Evolutionary conservation across 176 grass and related monocot genomes (phyloP).

Genomic region (Zizania latifolia): DNA sequence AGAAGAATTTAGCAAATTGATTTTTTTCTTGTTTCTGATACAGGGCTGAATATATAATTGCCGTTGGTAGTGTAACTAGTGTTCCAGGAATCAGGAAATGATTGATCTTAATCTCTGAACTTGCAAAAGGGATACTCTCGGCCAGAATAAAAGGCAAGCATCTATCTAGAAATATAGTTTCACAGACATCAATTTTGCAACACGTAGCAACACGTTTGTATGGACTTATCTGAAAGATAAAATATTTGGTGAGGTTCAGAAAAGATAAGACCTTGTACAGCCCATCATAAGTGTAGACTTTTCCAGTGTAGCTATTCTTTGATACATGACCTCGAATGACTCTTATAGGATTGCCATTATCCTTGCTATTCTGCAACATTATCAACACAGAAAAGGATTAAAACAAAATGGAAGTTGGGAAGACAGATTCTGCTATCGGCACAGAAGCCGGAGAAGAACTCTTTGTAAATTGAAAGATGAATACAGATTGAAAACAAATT

Average conservation of each 20-base stretch:
- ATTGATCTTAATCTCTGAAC: not conserved
- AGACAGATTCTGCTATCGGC: not conserved
- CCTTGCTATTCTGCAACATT: constrained; percentile 60
- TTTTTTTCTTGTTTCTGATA: not conserved
- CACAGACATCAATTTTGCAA: not conserved
- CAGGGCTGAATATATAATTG: not conserved
- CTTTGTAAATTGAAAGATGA: not conserved
- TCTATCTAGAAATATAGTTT: not conserved
- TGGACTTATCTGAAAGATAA: not conserved
- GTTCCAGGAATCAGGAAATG: no score
- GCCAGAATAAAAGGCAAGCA: not conserved
- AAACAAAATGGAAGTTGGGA: not conserved
- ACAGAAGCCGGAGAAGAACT: not conserved
- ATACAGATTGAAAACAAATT: not conserved
- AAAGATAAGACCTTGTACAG: constrained; percentile 65
- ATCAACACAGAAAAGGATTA: not conserved
- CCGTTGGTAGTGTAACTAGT: no score
- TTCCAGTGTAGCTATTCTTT: constrained; percentile 68
- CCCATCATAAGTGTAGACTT: constrained; percentile 84
- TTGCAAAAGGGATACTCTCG: not conserved
- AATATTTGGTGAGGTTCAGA: not conserved
- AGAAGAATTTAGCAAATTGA: not conserved
- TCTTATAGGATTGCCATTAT: constrained; percentile 46
- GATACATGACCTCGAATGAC: constrained; percentile 69
- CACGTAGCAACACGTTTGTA: not conserved